Base-by-base conservation (phyloP, 352 stramenopile genomes). In the Globisporangium alternatum region DNA sequence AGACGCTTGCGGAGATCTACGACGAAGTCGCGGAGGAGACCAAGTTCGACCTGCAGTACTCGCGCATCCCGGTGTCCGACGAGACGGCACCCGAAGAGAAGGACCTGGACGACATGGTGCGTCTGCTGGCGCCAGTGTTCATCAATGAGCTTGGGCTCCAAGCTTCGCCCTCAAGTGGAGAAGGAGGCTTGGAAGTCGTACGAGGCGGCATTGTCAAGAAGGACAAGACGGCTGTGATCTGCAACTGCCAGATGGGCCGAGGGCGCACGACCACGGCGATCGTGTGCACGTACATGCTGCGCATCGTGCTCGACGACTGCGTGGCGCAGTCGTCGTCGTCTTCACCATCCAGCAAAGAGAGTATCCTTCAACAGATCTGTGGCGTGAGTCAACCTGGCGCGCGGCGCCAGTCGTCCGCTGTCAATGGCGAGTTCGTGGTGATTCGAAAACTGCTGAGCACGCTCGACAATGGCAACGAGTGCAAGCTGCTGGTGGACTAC, bases 181-280 rank as follows among this genome's bases (percentile, higher is more conserved):
- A 22, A 55, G 25, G 25, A 21, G 28, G 30, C 10, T 21, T 57
- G 17, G 51, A 44, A 28, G 30, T 57, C 5, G 28, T 43, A 30
- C 51, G 30, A 31, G 30, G 22, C 28, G 33, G 31, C 3, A 31
- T 25, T 19, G 31, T 66, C 21, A 70, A 76, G 21, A 73, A 72
- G 47, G 55, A 61, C 30, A 83, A 78, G 65, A 91, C 80, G 5
- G 86, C 86, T 3, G 86, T 92, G 25, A 80, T 97, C 43, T 97
- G 89, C 71, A 96, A 96, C 56, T 97, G 90, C 55, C 90, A 97
- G 69, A 96, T 97, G 86, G 90, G 90, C 3, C 81, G 89, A 21
- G 90, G 89, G 5, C 77, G 89, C 19, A 97, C 89, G 19, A 97
- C 90, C 0, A 96, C 88, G 1, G 89, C 88, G n/a, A 69, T 97